Evolutionary conservation across 352 stramenopile species (phyloP), one percentile per base, ranked within the genome.

Genomic region (Pythium myriotylum): DNA sequence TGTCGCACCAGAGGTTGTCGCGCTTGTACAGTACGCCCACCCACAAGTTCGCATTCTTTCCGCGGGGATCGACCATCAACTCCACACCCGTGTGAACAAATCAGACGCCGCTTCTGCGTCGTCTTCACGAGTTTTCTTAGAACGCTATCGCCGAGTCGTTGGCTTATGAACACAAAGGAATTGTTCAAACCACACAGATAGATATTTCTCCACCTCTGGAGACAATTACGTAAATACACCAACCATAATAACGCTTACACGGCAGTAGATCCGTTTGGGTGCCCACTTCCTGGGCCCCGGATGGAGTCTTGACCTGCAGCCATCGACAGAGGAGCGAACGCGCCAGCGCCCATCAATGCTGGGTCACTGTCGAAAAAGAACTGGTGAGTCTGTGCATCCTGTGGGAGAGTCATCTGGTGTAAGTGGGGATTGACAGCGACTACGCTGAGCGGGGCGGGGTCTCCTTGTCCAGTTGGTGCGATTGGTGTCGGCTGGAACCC

Each of bases 1-100:
- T n/a, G 62, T 79, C 0, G 55, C 72, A 0, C 24, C 43, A 2
- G 65, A 79, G 17, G 67, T 68, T 1, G 68, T 82, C 33, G 54
- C 54, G 22, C 68, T 62, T 13, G 33, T 88, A 5, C 65, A 67
- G n/a, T 43, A 53, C 2, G 40, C 24, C 9, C 72, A 76, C 40
- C 74, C 76, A 2, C 33, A 54, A 4, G 57, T 82, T 1, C 26
- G 46, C 20, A 54, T 67, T 68, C 71, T 67, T 24, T 58, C 64
- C 4, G 59, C 64, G 22, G 41, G 54, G 8, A 46, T 72, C 40
- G 57, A 72, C 32, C 3, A 39, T 6, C n/a, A 24, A 9, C 45
- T 57, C 24, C 20, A 51, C 20, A 29, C 22, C 5, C 52, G n/a
- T n/a, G 59, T 62, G 13, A 66, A 23, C 43, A 71, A 70, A 26